Evolutionary conservation across 257 asterid species (phyloP).

Genomic region (Nicotiana knightiana): DNA sequence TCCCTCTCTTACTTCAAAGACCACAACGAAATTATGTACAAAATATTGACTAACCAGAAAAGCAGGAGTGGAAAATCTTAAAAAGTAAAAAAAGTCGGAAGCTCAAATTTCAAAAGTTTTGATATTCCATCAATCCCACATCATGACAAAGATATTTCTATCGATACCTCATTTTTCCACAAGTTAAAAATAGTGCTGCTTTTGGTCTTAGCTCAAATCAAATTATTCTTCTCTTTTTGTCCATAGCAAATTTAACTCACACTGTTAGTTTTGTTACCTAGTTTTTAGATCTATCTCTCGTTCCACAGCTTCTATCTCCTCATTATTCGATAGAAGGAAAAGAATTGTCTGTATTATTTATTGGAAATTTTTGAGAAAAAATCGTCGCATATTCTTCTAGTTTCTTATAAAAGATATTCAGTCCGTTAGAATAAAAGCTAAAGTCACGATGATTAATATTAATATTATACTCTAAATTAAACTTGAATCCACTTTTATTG

Average conservation of each 20-base stretch:
- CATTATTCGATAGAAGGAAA: no score
- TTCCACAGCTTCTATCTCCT: neutral
- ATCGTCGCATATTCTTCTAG: no score
- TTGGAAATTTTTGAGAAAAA: no score
- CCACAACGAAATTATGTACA: neutral
- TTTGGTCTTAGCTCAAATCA: neutral
- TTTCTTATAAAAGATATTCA: no score
- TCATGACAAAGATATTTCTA: conserved; percentile 1
- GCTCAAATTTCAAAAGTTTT: conserved; percentile 1
- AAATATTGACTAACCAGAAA: neutral
- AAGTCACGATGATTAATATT: no score
- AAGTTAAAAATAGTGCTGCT: neutral
- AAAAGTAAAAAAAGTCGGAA: neutral
- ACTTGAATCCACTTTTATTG: no score
- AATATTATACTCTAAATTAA: no score
- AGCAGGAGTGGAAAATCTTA: neutral
- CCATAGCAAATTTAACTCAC: neutral
- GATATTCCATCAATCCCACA: neutral
- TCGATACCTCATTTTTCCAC: neutral
- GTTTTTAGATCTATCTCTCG: no score
- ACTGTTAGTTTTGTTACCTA: neutral
- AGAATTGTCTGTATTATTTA: no score
- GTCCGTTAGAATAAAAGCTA: no score
- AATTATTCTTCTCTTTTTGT: neutral
- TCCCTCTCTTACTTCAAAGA: neutral